Conservation (phyloP, 2,329 filamentous ascomycete genomes). For the Pseudogymnoascus destructans region DNA sequence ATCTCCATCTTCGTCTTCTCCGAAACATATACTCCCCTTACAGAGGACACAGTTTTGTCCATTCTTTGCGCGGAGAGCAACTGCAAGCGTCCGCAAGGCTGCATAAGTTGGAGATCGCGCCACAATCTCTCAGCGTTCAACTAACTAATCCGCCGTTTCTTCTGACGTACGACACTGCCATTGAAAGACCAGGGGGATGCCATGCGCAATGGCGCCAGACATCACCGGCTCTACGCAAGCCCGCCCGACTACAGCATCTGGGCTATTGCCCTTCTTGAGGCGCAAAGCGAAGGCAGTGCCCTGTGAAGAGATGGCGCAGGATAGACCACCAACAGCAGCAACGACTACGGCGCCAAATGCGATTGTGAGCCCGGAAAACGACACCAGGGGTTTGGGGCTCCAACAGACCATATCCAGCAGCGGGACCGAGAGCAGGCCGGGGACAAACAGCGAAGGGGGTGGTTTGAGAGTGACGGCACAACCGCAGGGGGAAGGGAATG, state of each 20-base stretch:
- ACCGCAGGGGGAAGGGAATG: background rate
- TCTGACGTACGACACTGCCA: slow-evolving; percentile 6
- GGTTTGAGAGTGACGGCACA: background rate
- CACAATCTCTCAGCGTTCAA: background rate
- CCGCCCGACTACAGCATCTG: background rate
- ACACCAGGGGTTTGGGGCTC: slow-evolving; percentile 43
- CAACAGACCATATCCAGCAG: slow-evolving; percentile 35
- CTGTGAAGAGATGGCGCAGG: slow-evolving; percentile 47
- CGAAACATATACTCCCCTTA: background rate
- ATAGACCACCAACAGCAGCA: slow-evolving; percentile 41
- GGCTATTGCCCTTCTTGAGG: slow-evolving; percentile 10
- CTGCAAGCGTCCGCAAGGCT: background rate
- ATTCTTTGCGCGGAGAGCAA: background rate
- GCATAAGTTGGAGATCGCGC: background rate
- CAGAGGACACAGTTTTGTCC: background rate
- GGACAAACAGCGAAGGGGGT: slow-evolving; percentile 20
- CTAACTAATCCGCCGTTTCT: background rate
- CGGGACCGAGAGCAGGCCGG: slow-evolving; percentile 29
- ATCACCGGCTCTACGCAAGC: slow-evolving; percentile 15
- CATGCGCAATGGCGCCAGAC: slow-evolving; percentile 28
- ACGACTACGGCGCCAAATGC: slow-evolving; percentile 22
- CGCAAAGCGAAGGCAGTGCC: slow-evolving; percentile 37
- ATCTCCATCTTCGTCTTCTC: background rate
- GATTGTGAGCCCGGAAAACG: slow-evolving; percentile 22
- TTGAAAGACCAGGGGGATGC: background rate